Evolutionary conservation across 164 flowering plant genomes (phyloP), one percentile per base, ranked within the genome.

Genomic region (Aristolochia fimbriata): DNA sequence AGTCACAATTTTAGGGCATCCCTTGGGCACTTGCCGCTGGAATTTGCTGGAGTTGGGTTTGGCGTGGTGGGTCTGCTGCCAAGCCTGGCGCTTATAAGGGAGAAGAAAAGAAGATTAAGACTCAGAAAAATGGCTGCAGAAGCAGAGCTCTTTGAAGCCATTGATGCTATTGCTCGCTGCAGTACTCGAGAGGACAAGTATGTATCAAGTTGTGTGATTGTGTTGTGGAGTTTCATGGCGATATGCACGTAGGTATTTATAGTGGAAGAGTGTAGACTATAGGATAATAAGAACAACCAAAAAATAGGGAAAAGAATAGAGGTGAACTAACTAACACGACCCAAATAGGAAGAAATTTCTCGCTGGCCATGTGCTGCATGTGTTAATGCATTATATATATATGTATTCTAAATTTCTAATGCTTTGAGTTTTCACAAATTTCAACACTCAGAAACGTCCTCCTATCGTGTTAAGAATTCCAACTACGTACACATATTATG

Each of bases 1-100:
- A n/a, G n/a, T n/a, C n/a, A n/a, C 25, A 88, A 60, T 68, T 87
- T 85, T 0, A 87, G 77, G 25, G 89, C 70, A 61, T 86, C 87
- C 31, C 47, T 83, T 1, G 88, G 93, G 77, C 92, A 83, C 19
- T 20, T 60, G 1, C 62, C 62, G 7, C 25, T 7, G 56, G 64
- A n/a, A n/a, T n/a, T n/a, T n/a, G n/a, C n/a, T n/a, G n/a, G 5
- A 16, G 55, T 13, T 4, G 63, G 63, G 5, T 46, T 49, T 6
- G 62, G 24, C 12, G 62, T 51, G 2, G 33, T 48, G 3, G 69
- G 74, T 24, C 10, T 15, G 2, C 45, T 16, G 43, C 11, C n/a
- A 72, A 78, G 72, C 19, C 80, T 70, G 47, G 81, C 70, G 60
- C 66, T 70, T 8, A 74, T 85, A 48, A 79, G 15, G 8, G 79